phyloP scores from a whole-genome alignment of 2,329 filamentous ascomycete genomes.

The Diaporthe citriasiana region DNA sequence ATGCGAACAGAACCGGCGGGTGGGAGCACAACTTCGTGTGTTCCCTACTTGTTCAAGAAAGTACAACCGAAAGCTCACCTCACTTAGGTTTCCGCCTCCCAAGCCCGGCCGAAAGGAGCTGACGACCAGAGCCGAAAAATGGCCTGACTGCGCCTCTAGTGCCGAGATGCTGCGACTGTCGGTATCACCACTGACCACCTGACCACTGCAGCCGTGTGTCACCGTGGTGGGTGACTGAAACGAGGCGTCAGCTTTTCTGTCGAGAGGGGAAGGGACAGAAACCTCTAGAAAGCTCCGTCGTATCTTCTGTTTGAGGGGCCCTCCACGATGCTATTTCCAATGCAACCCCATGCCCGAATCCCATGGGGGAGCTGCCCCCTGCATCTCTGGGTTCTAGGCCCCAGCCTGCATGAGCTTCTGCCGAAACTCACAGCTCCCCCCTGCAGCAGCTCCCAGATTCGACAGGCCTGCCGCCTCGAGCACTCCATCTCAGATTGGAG shows the following conservation, averaged over 20 bases:
- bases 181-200: constrained; percentile 12
- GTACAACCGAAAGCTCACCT: constrained; percentile 10
- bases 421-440: background rate
- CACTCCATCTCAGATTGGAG: too few relatives aligned
- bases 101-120: constrained; percentile 13
- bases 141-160: constrained; percentile 20
- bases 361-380: background rate
- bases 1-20: background rate
- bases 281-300: constrained; percentile 12
- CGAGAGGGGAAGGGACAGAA: background rate
- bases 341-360: background rate
- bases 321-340: background rate
- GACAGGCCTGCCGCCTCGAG: background rate
- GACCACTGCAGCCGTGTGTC: constrained; percentile 4
- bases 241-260: background rate
- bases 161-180: constrained; percentile 1
- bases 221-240: constrained; percentile 24
- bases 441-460: constrained; percentile 11
- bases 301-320: background rate
- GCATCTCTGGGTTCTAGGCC: constrained; percentile 16
- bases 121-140: constrained; percentile 9
- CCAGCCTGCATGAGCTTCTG: constrained; percentile 14
- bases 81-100: background rate
- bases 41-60: constrained; percentile 18
- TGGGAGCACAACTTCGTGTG: constrained; percentile 1